Base-by-base conservation (phyloP, 805 yeast genomes). In the Candida awuae region DNA sequence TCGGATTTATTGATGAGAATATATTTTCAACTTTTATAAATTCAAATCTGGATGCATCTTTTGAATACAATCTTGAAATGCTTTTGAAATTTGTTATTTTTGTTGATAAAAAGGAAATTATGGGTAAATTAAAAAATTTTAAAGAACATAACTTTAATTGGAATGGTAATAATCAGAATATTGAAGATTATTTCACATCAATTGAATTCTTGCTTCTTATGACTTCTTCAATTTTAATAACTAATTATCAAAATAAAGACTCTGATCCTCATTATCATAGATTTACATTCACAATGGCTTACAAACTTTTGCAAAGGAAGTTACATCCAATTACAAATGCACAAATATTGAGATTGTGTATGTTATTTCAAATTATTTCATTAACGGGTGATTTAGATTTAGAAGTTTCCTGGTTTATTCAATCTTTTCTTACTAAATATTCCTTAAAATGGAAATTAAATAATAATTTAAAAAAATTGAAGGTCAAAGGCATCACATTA, bases 191-290 rank as follows among this genome's bases (percentile, higher is more conserved):
- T 16, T 53, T 57, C 40, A 46, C 53, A 16, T 54, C 61, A 18
- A 73, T 71, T 45, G 72, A 74, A 53, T 46, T 73, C 9, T 67
- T 65, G 50, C 68, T 75, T 72, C 65, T 72, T 3, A 61, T 72
- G 56, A 74, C 77, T 5, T 68, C 72, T 30, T 79, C 80, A 4
- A 58, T 71, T 29, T 52, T 61, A 1, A 55, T 59, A 33, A 69
- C 68, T 39, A 65, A 65, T 44, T 41, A 62, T 6, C 65, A 61
- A 16, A 64, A 59, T 72, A 2, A 62, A 60, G 42, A 59, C 69
- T 36, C 46, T 72, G 29, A 37, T 13, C 13, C 35, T 4, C 4
- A 13, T 71, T 20, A 50, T 73, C 74, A 73, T 9, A 59, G 73
- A 20, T 71, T 70, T 47, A 68, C 77, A 0, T 68, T 69, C 36